Evolutionary conservation across 1,139 yeast species (phyloP).

Genomic region (Blastobotrys elegans): DNA sequence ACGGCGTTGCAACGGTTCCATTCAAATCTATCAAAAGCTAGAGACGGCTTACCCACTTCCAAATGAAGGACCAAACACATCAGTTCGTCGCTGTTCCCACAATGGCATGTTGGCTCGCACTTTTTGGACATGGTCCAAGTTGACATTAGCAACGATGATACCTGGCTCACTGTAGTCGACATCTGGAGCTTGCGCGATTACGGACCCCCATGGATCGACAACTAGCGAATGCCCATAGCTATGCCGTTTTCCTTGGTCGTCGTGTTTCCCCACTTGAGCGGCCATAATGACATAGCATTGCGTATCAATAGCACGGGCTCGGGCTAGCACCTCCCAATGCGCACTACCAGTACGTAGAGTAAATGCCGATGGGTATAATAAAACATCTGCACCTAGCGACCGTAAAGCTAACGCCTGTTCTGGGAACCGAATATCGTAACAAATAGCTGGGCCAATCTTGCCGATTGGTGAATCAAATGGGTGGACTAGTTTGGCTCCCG

Average conservation of each 20-base stretch:
- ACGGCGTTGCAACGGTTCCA: slow-evolving; percentile 18
- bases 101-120: slow-evolving; percentile 72
- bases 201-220: slow-evolving; percentile 87
- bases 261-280: slow-evolving; percentile 81
- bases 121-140: slow-evolving; percentile 43
- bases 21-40: slow-evolving; percentile 15
- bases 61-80: slow-evolving; percentile 36
- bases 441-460: slow-evolving; percentile 65
- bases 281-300: slow-evolving; percentile 88
- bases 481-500: slow-evolving; percentile 51
- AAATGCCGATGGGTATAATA: slow-evolving; percentile 88
- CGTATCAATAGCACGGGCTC: slow-evolving; percentile 81
- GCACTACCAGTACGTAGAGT: slow-evolving; percentile 87
- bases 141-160: slow-evolving; percentile 66
- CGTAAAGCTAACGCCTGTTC: slow-evolving; percentile 67
- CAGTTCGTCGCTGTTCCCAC: slow-evolving; percentile 62
- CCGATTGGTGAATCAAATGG: slow-evolving; percentile 64
- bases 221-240: slow-evolving; percentile 86
- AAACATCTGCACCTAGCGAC: slow-evolving; percentile 65
- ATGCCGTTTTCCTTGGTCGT: slow-evolving; percentile 38
- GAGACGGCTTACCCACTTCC: slow-evolving; percentile 5
- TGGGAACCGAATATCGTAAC: slow-evolving; percentile 88
- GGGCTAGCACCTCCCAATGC: slow-evolving; percentile 79
- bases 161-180: slow-evolving; percentile 47
- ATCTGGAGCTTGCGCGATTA: slow-evolving; percentile 58